Conservation (phyloP, 805 yeast genomes). For the Suhomyces tanzawaensis region DNA sequence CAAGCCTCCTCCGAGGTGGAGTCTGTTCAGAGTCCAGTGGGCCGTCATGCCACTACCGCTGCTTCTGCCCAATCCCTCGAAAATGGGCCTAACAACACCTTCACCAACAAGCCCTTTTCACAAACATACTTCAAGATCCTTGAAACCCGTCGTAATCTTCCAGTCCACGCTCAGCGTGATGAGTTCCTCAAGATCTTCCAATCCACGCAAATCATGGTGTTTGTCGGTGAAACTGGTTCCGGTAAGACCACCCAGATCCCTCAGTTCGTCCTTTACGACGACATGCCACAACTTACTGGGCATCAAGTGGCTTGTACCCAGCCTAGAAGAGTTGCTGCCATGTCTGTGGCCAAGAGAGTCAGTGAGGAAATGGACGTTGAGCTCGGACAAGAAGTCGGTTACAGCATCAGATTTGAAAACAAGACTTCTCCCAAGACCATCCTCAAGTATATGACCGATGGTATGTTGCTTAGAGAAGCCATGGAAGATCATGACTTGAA, state of each 20-base stretch:
- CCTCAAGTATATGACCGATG: slow-evolving; percentile 96
- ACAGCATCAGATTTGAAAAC: slow-evolving; percentile 90
- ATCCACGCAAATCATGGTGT: slow-evolving; percentile 88
- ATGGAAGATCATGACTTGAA: slow-evolving; percentile 89
- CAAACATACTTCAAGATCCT: slow-evolving; percentile 75
- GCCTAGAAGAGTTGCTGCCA: slow-evolving; percentile 98
- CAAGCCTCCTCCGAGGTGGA: not conserved
- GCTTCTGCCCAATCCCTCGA: slow-evolving; percentile 60
- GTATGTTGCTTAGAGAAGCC: slow-evolving; percentile 95
- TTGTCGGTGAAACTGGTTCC: slow-evolving; percentile 98
- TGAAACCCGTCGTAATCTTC: slow-evolving; percentile 76
- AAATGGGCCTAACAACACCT: slow-evolving; percentile 64
- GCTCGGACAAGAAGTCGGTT: slow-evolving; percentile 93
- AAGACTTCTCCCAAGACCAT: slow-evolving; percentile 77
- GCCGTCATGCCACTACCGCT: slow-evolving; percentile 58
- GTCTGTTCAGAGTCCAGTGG: not conserved
- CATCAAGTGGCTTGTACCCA: slow-evolving; percentile 93
- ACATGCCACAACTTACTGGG: slow-evolving; percentile 81
- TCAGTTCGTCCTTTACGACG: slow-evolving; percentile 90
- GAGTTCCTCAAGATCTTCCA: slow-evolving; percentile 86
- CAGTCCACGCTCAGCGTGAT: slow-evolving; percentile 90
- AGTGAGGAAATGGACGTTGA: slow-evolving; percentile 96
- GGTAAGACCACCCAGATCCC: slow-evolving; percentile 99
- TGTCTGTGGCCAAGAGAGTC: slow-evolving; percentile 97
- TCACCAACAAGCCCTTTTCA: slow-evolving; percentile 65